Evolutionary conservation across 495 filamentous ascomycete genomes (phyloP), one percentile per base, ranked within the genome.

Genomic region (Penicillium arizonense): DNA sequence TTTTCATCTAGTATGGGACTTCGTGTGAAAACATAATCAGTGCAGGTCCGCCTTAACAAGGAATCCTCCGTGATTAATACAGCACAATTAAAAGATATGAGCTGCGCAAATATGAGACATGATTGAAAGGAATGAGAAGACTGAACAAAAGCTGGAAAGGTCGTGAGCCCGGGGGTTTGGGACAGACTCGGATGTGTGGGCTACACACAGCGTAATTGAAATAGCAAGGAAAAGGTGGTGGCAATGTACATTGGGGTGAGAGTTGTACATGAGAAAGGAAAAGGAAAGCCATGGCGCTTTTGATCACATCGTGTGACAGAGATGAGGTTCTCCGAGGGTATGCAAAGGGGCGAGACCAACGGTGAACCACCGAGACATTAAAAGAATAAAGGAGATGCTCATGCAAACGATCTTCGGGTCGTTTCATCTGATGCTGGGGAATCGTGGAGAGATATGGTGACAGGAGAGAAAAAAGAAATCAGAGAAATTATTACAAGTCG

Each of bases 91-190:
- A 55, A 40, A 39, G 21, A 58, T 62, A 62, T 64, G 52, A 48
- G 43, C 51, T 47, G 61, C 57, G 58, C 57, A 58, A 60, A 62
- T 64, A 66, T 68, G 59, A 56, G 59, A 64, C 58, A 58, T 41
- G 57, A 35, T 50, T 18, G 55, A 57, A 62, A 55, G 38, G 44
- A 59, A 61, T 49, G 36, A 50, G 36, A 47, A 18, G 30, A 54
- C 16, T 36, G 38, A 43, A 48, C 55, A 39, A 44, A 47, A 57
- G 50, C n/a, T 47, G 44, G 55, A 60, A 47, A 60, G 46, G 59
- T 51, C 47, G 52, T 56, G n/a, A 42, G 52, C 53, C 58, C 53
- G 23, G 28, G 37, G 32, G 37, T 39, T 52, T 59, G 36, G 32
- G 53, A 39, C 45, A 59, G 32, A 32, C 30, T 35, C 20, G 14